phyloP scores from a whole-genome alignment of 2,329 filamentous ascomycete genomes.

The Colletotrichum truncatum region DNA sequence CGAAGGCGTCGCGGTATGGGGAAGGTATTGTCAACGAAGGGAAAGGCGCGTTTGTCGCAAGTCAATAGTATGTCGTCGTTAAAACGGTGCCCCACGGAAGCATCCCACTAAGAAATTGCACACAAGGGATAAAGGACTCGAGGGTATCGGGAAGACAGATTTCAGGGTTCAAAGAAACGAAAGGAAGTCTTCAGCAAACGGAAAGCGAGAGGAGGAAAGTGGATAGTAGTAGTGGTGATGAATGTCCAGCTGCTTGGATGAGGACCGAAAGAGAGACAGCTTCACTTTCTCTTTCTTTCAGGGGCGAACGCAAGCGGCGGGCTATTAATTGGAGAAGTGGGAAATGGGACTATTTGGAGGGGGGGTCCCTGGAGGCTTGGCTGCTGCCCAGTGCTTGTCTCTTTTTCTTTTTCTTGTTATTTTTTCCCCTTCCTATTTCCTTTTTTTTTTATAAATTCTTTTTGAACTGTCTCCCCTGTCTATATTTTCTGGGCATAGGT shows the following conservation, averaged over 20 bases:
- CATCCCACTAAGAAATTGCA: constrained; percentile 15
- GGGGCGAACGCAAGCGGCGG: constrained; percentile 26
- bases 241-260: constrained; percentile 4
- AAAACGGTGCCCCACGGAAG: constrained; percentile 5
- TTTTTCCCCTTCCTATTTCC: constrained; percentile 2
- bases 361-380: constrained; percentile 25
- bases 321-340: constrained; percentile 30
- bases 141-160: constrained; percentile 11
- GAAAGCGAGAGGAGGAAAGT: constrained; percentile 14
- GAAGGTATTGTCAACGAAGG: constrained; percentile 18
- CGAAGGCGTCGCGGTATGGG: not conserved
- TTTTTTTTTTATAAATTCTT: not conserved
- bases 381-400: constrained; percentile 16
- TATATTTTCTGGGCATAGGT: constrained; percentile 6
- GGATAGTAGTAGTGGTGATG: constrained; percentile 1
- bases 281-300: constrained; percentile 21
- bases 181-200: constrained; percentile 20
- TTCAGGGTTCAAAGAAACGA: constrained; percentile 10
- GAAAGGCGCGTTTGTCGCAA: constrained; percentile 21
- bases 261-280: constrained; percentile 17
- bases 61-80: constrained; percentile 20
- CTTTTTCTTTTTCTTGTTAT: constrained; percentile 1
- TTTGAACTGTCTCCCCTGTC: constrained; percentile 17
- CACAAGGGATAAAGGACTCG: not conserved
- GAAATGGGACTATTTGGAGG: constrained; percentile 27